Evolutionary conservation across 2,329 filamentous ascomycete species (phyloP).

Genomic region (Nothophoma quercina): DNA sequence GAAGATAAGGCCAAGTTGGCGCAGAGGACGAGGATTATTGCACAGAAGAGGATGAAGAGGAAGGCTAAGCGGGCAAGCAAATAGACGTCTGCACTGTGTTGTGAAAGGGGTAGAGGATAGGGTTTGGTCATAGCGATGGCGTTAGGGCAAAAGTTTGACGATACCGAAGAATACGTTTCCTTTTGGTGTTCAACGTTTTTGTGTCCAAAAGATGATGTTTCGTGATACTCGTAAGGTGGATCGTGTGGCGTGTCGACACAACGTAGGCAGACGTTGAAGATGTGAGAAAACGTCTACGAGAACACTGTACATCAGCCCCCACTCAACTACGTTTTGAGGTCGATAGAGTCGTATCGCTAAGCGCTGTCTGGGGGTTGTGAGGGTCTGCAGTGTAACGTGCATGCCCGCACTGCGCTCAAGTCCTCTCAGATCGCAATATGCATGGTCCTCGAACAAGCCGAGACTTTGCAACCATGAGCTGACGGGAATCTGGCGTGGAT

Average conservation of each 20-base stretch:
- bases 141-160: constrained; percentile 9
- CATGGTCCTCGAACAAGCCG: too few relatives aligned
- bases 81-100: constrained; percentile 17
- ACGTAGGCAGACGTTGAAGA: constrained; percentile 1
- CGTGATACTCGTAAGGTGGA: neutral
- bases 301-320: neutral
- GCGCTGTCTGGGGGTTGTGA: neutral
- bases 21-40: constrained; percentile 79
- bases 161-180: neutral
- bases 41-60: constrained; percentile 80
- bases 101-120: neutral
- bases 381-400: neutral
- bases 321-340: neutral
- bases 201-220: neutral
- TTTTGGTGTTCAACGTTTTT: neutral
- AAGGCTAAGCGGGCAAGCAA: constrained; percentile 65
- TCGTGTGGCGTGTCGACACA: neutral
- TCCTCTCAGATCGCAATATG: neutral
- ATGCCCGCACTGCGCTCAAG: neutral
- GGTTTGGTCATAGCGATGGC: constrained; percentile 24
- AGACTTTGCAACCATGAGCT: too few relatives aligned
- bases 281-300: constrained; percentile 7
- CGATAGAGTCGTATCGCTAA: neutral
- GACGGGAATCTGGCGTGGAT: too few relatives aligned
- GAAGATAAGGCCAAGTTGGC: constrained; percentile 61